These are phyloP conservation scores for Penicillium sp. DNA, from an alignment of 2,329 filamentous ascomycete species.

Conservation along the genomic window DNA sequence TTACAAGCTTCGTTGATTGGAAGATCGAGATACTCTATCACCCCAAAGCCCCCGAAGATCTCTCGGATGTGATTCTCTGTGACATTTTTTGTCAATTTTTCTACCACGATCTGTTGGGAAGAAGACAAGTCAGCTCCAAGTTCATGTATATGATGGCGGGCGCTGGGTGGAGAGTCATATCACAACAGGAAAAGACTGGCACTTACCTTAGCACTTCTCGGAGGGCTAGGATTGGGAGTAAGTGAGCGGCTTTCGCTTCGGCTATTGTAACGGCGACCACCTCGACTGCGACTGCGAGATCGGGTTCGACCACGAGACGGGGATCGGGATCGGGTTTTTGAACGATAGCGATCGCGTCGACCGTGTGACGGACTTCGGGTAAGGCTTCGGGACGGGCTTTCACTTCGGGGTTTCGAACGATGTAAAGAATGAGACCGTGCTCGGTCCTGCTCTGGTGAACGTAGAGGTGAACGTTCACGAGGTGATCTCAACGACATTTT, in stretches of 20 bases:
- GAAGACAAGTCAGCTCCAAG: neutral
- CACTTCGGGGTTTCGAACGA: constrained; percentile 31
- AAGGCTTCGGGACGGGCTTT: constrained; percentile 18
- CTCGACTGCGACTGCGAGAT: constrained; percentile 34
- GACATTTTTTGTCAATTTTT: constrained; percentile 91
- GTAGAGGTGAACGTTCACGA: constrained; percentile 24
- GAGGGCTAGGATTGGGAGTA: constrained; percentile 18
- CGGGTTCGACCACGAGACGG: constrained; percentile 22
- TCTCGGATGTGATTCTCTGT: constrained; percentile 79
- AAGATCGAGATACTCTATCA: constrained; percentile 77
- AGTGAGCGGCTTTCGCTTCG: constrained; percentile 24
- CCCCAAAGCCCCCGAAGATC: constrained; percentile 82
- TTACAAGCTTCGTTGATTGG: constrained; percentile 79
- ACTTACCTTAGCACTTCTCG: constrained; percentile 33
- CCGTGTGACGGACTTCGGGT: constrained; percentile 23
- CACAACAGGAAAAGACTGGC: neutral
- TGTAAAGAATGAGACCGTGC: constrained; percentile 23
- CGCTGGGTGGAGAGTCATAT: neutral
- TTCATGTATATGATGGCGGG: neutral
- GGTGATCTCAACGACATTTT: constrained; percentile 24
- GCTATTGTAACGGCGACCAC: constrained; percentile 33
- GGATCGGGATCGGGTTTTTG: constrained; percentile 25
- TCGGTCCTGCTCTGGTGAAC: constrained; percentile 18
- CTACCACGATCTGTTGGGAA: constrained; percentile 66
- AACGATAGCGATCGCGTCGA: constrained; percentile 22